Evolutionary conservation across 2,329 filamentous ascomycete species (phyloP).

Genomic region (Aspergillus quadrilineatus): DNA sequence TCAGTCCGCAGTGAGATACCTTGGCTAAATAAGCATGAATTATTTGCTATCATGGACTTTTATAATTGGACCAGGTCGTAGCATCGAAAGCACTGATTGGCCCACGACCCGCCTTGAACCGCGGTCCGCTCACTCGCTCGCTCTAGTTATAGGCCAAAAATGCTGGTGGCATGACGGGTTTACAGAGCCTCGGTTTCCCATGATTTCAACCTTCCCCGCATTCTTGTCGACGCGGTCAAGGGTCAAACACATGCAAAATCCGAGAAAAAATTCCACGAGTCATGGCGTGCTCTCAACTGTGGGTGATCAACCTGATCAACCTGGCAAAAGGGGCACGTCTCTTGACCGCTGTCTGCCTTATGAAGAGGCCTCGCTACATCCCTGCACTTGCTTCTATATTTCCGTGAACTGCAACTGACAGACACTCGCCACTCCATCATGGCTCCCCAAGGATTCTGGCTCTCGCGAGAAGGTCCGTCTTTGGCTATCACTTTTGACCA

Average conservation of each 20-base stretch:
- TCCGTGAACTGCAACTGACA: not conserved
- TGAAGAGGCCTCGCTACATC: not conserved
- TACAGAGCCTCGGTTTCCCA: slow-evolving; percentile 23
- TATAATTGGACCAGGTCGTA: not conserved
- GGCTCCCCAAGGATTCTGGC: slow-evolving; percentile 20
- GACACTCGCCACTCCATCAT: not conserved
- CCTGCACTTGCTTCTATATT: not conserved
- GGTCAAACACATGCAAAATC: not conserved
- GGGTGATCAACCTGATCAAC: not conserved
- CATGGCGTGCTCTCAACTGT: not conserved
- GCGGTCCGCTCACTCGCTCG: not conserved
- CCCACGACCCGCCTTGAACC: not conserved
- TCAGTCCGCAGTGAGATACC: slow-evolving; percentile 1
- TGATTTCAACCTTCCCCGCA: slow-evolving; percentile 24
- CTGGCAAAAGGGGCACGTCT: not conserved
- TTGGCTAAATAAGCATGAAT: not conserved
- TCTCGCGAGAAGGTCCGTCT: slow-evolving; percentile 35
- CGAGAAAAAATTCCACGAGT: not conserved
- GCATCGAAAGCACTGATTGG: not conserved
- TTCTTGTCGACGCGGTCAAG: not conserved
- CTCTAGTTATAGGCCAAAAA: not conserved
- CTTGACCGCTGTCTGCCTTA: slow-evolving; percentile 4
- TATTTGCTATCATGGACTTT: not conserved
- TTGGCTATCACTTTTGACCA: not conserved
- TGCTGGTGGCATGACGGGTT: not conserved